phyloP scores from a whole-genome alignment of 1,139 yeast genomes.

The Sugiyamaella pinicola region DNA sequence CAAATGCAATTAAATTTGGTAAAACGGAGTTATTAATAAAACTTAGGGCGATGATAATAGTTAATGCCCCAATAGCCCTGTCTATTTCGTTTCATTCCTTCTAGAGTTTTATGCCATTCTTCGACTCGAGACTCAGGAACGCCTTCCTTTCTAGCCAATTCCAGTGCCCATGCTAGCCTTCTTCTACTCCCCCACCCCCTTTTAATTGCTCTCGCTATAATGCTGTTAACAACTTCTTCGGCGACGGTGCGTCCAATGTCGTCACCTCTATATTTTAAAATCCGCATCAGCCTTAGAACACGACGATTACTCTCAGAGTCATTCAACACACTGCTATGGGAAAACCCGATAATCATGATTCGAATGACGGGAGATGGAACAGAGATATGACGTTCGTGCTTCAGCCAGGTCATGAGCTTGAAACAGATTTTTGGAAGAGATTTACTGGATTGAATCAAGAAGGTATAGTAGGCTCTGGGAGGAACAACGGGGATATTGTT shows the following conservation, averaged over 20 bases:
- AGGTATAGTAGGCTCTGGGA: constrained; percentile 18
- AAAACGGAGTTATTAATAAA: not conserved
- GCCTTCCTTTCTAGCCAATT: constrained; percentile 28
- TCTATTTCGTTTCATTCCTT: constrained; percentile 21
- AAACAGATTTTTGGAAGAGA: constrained; percentile 23
- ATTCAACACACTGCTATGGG: constrained; percentile 25
- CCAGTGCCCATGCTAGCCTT: constrained; percentile 32
- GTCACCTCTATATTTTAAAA: constrained; percentile 25
- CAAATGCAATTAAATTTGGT: not conserved
- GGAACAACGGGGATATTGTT: constrained; percentile 20
- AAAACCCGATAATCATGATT: constrained; percentile 29
- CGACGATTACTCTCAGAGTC: constrained; percentile 27
- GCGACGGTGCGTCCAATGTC: constrained; percentile 23
- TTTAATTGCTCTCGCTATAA: constrained; percentile 21
- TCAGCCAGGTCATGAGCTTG: constrained; percentile 27
- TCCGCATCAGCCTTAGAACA: constrained; percentile 24
- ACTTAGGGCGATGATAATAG: constrained; percentile 13
- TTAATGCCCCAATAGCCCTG: constrained; percentile 27
- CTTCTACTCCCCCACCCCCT: constrained; percentile 28
- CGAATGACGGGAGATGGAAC: constrained; percentile 27
- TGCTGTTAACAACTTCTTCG: constrained; percentile 25
- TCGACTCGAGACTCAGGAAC: constrained; percentile 25
- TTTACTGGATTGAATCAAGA: constrained; percentile 22
- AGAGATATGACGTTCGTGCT: constrained; percentile 15
- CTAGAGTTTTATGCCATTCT: constrained; percentile 25